Conservation (phyloP, 306 rosid species). For the Begonia peltatifolia region DNA sequence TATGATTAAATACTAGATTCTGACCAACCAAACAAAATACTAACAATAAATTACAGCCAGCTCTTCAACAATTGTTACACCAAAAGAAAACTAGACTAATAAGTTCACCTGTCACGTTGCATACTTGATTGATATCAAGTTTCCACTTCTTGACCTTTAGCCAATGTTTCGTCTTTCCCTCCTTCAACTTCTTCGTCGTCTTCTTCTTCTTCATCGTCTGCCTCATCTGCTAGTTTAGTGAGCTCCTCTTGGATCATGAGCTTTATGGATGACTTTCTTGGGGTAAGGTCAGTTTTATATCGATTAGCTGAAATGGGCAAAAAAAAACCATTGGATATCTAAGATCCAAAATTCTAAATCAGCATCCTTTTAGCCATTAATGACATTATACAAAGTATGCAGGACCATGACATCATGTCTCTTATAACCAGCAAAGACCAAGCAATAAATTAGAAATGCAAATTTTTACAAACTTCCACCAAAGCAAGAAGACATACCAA, state of each 20-base stretch:
- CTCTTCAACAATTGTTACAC: not conserved
- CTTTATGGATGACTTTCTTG: slow-evolving; percentile 74
- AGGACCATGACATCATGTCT: too few relatives aligned
- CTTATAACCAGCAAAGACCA: too few relatives aligned
- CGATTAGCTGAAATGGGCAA: slow-evolving; percentile 36
- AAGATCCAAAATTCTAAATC: too few relatives aligned
- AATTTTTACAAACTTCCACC: too few relatives aligned
- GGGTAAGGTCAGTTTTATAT: slow-evolving; percentile 50
- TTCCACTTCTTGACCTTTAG: slow-evolving; percentile 45
- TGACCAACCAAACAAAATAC: not conserved
- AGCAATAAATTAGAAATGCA: too few relatives aligned
- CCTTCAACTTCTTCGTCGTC: slow-evolving; percentile 28
- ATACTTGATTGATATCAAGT: slow-evolving; percentile 25
- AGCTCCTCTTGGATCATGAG: slow-evolving; percentile 89
- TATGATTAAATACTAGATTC: not conserved
- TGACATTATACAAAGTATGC: too few relatives aligned
- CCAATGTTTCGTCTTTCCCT: slow-evolving; percentile 36
- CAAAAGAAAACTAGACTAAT: not conserved
- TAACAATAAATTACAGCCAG: not conserved
- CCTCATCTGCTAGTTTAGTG: slow-evolving; percentile 79
- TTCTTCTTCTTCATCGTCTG: slow-evolving; percentile 48
- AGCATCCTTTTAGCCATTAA: too few relatives aligned
- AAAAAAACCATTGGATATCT: too few relatives aligned
- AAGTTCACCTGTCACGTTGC: slow-evolving; percentile 11
- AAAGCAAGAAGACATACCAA: slow-evolving; percentile 31